A percentile compares a stretch with the other conserved stretches of the same genome.
These are phyloP conservation scores for Tolypocladium pustulatum DNA, from an alignment of 2,329 filamentous ascomycete genomes.

Conservation along the genomic window DNA sequence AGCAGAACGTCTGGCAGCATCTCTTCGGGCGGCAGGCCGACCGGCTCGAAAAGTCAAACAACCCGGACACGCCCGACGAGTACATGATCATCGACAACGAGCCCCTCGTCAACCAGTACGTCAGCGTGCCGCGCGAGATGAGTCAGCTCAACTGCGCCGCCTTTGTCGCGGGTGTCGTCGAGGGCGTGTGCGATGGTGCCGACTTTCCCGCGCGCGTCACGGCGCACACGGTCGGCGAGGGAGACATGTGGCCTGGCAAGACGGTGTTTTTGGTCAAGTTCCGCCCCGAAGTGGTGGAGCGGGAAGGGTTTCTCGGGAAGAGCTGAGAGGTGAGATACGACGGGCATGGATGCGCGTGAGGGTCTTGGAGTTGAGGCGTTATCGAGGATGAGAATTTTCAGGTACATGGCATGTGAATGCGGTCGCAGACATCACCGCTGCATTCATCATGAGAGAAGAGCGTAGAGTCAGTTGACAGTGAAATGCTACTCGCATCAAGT, in stretches of 20 bases:
- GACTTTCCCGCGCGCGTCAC: conserved; percentile 83
- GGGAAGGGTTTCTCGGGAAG: conserved; percentile 72
- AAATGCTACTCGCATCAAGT: neutral
- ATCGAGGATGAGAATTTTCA: too few species aligned
- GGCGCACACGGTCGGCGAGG: conserved; percentile 65
- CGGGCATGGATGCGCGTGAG: neutral
- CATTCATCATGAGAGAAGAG: neutral
- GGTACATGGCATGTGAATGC: neutral
- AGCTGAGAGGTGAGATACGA: conserved; percentile 12
- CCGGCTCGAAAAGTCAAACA: conserved; percentile 78
- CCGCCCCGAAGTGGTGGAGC: conserved; percentile 78
- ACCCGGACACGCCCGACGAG: conserved; percentile 76
- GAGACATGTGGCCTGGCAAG: conserved; percentile 90
- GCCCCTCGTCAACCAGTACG: conserved; percentile 87
- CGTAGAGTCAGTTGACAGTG: neutral
- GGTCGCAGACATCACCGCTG: neutral
- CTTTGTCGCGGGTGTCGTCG: conserved; percentile 88
- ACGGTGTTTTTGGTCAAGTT: conserved; percentile 96
- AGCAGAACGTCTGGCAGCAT: conserved; percentile 82
- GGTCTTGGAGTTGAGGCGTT: neutral
- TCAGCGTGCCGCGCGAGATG: conserved; percentile 91
- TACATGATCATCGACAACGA: conserved; percentile 99
- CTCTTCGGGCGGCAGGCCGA: conserved; percentile 88
- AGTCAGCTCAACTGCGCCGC: conserved; percentile 93
- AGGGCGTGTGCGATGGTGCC: conserved; percentile 89